A percentile compares a stretch with the other conserved stretches of the same genome.
phyloP scores from a whole-genome alignment of 2,329 filamentous ascomycete genomes.

The Elsinoe batatas region DNA sequence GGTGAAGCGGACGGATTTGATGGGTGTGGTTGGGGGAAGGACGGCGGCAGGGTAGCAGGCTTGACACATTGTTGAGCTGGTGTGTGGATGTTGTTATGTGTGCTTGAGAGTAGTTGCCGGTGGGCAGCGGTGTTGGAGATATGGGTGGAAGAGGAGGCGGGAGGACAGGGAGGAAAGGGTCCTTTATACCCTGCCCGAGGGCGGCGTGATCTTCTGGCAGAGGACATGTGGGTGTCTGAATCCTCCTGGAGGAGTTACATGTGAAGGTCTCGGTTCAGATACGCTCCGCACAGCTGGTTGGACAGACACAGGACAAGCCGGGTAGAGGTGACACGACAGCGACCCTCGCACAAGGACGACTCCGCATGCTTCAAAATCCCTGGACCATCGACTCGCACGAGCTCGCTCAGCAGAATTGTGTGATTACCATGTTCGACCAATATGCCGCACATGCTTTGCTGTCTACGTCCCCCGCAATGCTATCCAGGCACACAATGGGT shows the following conservation, averaged over 20 bases:
- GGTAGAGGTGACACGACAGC: neutral
- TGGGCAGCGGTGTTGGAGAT: neutral
- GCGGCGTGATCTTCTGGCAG: neutral
- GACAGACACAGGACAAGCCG: neutral
- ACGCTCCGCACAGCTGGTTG: neutral
- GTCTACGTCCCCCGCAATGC: neutral
- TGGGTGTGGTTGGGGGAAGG: neutral
- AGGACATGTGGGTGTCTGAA: neutral
- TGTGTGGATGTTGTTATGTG: neutral
- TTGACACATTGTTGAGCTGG: conserved; percentile 4
- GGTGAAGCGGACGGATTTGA: conserved; percentile 3
- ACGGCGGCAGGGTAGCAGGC: conserved; percentile 8
- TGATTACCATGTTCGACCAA: neutral
- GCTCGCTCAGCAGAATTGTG: neutral
- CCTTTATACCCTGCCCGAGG: neutral
- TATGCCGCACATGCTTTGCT: neutral
- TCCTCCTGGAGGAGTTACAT: neutral
- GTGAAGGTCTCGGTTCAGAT: neutral
- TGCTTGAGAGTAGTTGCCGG: neutral
- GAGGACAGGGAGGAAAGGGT: neutral
- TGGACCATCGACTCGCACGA: conserved; percentile 2
- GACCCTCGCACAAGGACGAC: neutral
- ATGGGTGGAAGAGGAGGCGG: neutral
- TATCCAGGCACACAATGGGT: neutral
- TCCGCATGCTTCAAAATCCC: neutral